phyloP scores from a whole-genome alignment of 257 asterid genomes.

The Nicotiana otophora region DNA sequence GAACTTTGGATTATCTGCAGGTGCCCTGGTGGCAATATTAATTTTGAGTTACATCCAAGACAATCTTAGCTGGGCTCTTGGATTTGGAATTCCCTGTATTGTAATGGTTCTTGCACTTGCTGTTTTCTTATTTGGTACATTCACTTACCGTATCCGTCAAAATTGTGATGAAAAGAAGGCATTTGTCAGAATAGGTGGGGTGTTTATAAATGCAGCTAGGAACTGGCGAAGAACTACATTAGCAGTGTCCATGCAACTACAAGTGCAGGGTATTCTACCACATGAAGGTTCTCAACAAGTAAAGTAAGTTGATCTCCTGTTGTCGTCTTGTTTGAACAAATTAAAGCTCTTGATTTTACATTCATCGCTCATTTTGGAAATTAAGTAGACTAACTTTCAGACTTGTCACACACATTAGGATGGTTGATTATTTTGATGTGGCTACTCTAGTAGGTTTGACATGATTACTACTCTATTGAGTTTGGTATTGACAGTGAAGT shows the following conservation, averaged over 20 bases:
- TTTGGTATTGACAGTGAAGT: too few species aligned
- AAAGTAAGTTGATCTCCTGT: constrained; percentile 8
- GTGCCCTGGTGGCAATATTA: background rate
- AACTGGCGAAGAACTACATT: background rate
- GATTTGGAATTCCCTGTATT: constrained; percentile 33
- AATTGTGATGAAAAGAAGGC: constrained; percentile 13
- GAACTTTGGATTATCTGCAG: constrained; percentile 20
- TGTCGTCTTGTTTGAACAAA: background rate
- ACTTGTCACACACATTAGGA: background rate
- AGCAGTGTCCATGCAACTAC: background rate
- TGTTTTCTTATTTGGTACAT: constrained; percentile 20
- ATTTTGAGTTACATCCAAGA: constrained; percentile 24
- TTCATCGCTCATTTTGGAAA: background rate
- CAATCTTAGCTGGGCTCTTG: constrained; percentile 31
- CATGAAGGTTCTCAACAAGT: constrained; percentile 19
- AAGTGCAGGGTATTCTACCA: constrained; percentile 8
- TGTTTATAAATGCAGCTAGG: constrained; percentile 16
- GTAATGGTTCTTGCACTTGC: constrained; percentile 20
- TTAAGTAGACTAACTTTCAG: background rate
- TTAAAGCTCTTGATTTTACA: background rate
- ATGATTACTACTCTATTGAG: too few species aligned
- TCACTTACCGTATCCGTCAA: constrained; percentile 17
- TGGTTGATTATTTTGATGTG: too few species aligned
- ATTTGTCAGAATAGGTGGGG: constrained; percentile 16
- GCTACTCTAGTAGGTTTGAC: too few species aligned